Conservation (phyloP, 495 filamentous ascomycete species). For the Lophiotrema nucula region DNA sequence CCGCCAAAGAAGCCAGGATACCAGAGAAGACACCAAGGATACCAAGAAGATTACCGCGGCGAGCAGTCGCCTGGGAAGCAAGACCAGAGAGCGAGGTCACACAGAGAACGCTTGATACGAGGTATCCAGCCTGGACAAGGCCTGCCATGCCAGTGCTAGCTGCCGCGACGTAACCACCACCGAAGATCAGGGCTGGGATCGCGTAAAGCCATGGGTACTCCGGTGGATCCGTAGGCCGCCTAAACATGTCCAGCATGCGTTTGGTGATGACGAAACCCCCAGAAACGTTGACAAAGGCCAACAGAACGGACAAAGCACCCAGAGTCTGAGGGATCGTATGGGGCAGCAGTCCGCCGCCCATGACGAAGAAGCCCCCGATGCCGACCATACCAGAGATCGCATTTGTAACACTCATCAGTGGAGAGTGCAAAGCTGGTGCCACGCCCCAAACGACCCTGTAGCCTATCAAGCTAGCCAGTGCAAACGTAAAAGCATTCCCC, state of each 20-base stretch:
- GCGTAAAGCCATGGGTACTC: constrained; percentile 84
- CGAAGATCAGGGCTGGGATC: constrained; percentile 69
- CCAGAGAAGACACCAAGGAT: constrained; percentile 76
- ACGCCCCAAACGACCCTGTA: constrained; percentile 83
- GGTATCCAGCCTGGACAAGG: constrained; percentile 76
- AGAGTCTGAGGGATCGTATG: constrained; percentile 72
- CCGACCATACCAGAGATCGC: constrained; percentile 81
- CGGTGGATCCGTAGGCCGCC: constrained; percentile 69
- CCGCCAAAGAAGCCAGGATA: constrained; percentile 71
- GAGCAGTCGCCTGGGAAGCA: constrained; percentile 72
- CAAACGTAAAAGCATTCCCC: constrained; percentile 76
- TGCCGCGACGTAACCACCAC: constrained; percentile 71
- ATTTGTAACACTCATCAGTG: constrained; percentile 83
- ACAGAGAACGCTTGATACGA: constrained; percentile 74
- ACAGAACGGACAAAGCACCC: constrained; percentile 71
- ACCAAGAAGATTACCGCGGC: constrained; percentile 76
- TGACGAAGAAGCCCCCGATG: constrained; percentile 76
- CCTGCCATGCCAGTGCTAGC: constrained; percentile 75
- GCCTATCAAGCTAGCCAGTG: constrained; percentile 73
- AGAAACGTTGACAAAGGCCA: constrained; percentile 79
- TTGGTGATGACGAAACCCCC: constrained; percentile 84
- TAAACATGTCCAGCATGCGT: constrained; percentile 91
- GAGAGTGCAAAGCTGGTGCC: constrained; percentile 70
- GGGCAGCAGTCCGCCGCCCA: constrained; percentile 71
- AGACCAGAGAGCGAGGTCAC: constrained; percentile 69